Base-by-base conservation (phyloP, 2,329 filamentous ascomycete genomes). In the Alternaria rosae region DNA sequence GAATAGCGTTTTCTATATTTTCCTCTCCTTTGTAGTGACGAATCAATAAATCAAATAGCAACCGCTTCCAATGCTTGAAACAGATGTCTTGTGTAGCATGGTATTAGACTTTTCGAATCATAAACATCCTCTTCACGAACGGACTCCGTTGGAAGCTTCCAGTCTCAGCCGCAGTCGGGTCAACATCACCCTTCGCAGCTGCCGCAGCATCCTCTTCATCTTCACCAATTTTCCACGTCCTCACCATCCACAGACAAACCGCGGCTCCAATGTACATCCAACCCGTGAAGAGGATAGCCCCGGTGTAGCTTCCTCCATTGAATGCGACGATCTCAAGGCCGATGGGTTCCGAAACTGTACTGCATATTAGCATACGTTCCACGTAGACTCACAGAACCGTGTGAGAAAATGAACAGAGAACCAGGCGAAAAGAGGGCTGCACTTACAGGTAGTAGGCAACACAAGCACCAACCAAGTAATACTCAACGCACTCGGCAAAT, bases 391-490 rank as follows among this genome's bases (percentile, higher is more conserved):
- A 20, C 4, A 15, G 13, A 9, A 26, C 15, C 3, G 15, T 7
- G 4, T 2, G 12, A 50, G 26, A 20, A n/a, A 5, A 15, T 5
- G 42, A n/a, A 32, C 5, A 51, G 17, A 38, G 12, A 48, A 30
- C 4, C 44, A 26, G 32, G 13, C 7, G 4, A n/a, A 35, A 30
- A 23, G 8, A 12, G 2, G 2, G 5, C 9, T 1, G 4, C 13
- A 74, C 79, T 73, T 65, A 81, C 79, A 93, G 0, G 90, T 92
- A 12, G 87, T 87, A 0, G 92, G 92, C 10, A 93, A 75, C 6
- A 90, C 87, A 15, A 94, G 84, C 6, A 88, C 82, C 25, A 94
- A 73, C 92, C 92, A 94, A 20, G 88, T 85, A 17, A 94, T 83
- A 55, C 88, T 91, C 41, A 94, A 78, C 69, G 87, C 88, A 12